These are phyloP conservation scores for Cytauxzoon felis DNA, from an alignment of 169 alveolate species.

Conservation along the genomic window DNA sequence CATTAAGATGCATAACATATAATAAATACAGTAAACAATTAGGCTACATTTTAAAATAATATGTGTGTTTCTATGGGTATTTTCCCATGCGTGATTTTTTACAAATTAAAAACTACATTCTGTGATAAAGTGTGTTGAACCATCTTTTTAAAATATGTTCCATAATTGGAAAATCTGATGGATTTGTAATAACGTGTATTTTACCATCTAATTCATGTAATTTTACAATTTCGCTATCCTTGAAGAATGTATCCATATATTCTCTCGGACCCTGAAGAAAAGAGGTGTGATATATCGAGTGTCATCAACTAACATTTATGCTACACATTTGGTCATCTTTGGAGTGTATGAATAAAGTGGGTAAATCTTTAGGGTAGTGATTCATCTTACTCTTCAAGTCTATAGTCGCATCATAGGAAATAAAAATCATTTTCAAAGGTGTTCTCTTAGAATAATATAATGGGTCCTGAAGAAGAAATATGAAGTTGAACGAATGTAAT, in stretches of 20 bases:
- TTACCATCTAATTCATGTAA: constrained; percentile 43
- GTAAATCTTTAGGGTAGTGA: constrained; percentile 49
- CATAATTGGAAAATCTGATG: constrained; percentile 8
- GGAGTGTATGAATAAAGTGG: constrained; percentile 60
- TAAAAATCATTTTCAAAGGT: constrained; percentile 48
- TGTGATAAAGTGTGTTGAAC: neutral
- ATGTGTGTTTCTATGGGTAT: no score
- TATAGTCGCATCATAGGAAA: constrained; percentile 54
- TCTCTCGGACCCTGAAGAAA: constrained; percentile 42
- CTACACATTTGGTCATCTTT: constrained; percentile 47
- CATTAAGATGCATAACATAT: no score
- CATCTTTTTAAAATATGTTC: constrained; percentile 22
- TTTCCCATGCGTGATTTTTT: no score
- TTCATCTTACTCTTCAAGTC: constrained; percentile 39
- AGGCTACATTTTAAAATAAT: no score
- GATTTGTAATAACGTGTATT: constrained; percentile 39
- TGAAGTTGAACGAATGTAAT: constrained; percentile 13
- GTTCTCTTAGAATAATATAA: constrained; percentile 2
- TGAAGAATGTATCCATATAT: constrained; percentile 3
- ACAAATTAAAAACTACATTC: neutral
- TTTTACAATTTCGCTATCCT: neutral
- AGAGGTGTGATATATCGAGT: neutral
- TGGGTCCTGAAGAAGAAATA: constrained; percentile 37
- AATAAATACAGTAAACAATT: no score
- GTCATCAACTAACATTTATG: constrained; percentile 8